Evolutionary conservation across 176 grass and related monocot genomes (phyloP).

Genomic region (Cymbopogon citratus): DNA sequence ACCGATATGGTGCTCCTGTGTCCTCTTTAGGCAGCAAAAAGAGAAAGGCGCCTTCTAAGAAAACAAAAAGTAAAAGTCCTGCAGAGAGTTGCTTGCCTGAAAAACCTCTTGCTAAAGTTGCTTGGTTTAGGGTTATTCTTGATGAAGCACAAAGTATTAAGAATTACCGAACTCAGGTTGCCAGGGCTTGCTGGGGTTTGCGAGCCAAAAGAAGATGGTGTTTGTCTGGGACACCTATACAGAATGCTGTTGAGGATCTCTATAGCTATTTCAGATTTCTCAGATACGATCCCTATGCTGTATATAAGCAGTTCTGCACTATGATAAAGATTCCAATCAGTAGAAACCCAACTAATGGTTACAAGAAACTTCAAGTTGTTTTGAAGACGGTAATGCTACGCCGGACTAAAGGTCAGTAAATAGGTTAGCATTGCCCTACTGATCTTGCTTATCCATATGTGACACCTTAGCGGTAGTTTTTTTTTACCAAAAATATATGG

Average conservation of each 20-base stretch:
- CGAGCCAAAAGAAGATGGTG: slow-evolving; percentile 99
- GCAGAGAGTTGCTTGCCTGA: slow-evolving; percentile 50
- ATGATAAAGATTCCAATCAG: slow-evolving; percentile 89
- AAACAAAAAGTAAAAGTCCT: slow-evolving; percentile 40
- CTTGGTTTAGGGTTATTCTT: slow-evolving; percentile 96
- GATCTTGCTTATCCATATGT: not conserved
- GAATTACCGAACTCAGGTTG: slow-evolving; percentile 92
- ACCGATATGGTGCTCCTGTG: slow-evolving; percentile 44
- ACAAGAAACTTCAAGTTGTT: slow-evolving; percentile 92
- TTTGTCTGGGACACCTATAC: slow-evolving; percentile 98
- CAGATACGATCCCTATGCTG: slow-evolving; percentile 79
- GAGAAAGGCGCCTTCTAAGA: slow-evolving; percentile 50
- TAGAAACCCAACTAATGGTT: slow-evolving; percentile 67
- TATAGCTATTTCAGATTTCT: slow-evolving; percentile 98
- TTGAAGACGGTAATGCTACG: slow-evolving; percentile 96
- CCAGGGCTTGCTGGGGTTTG: slow-evolving; percentile 93
- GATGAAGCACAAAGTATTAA: slow-evolving; percentile 99
- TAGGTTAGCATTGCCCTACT: not conserved
- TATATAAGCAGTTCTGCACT: slow-evolving; percentile 69
- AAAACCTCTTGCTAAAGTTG: slow-evolving; percentile 85
- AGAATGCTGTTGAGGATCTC: slow-evolving; percentile 95
- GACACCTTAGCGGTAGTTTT: not conserved
- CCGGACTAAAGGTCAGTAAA: slow-evolving; percentile 84
- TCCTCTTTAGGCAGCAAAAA: slow-evolving; percentile 56
- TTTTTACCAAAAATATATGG: not conserved